phyloP scores from a whole-genome alignment of 371 early-diverging fungal species.

The Syncephalastrum sp. region DNA sequence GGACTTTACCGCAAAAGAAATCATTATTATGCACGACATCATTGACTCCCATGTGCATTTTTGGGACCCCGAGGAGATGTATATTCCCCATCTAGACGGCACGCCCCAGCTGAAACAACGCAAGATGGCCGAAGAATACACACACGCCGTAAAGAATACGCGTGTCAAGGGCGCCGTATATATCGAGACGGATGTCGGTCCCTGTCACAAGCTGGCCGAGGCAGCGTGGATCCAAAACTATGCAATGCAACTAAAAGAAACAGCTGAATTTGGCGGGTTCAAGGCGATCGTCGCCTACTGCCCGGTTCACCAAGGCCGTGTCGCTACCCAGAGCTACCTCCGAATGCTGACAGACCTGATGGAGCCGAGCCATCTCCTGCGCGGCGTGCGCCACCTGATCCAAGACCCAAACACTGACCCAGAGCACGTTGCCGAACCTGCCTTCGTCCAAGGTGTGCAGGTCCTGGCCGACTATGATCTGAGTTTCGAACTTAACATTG shows the following conservation, averaged over 20 bases:
- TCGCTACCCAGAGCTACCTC: conserved; percentile 26
- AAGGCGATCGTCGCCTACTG: conserved; percentile 44
- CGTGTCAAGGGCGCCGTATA: conserved; percentile 16
- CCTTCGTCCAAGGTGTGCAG: conserved; percentile 34
- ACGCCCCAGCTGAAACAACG: conserved; percentile 17
- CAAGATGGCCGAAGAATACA: conserved; percentile 20
- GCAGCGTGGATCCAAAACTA: conserved; percentile 40
- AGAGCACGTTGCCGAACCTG: conserved; percentile 15
- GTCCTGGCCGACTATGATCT: conserved; percentile 25
- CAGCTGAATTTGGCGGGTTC: conserved; percentile 33
- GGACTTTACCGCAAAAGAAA: too few relatives aligned
- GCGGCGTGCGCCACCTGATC: conserved; percentile 38
- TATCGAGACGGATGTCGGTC: conserved; percentile 33
- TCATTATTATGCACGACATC: background rate
- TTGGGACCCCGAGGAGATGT: conserved; percentile 37
- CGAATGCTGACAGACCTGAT: conserved; percentile 23
- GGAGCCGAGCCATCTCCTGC: conserved; percentile 13
- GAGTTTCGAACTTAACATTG: conserved; percentile 42
- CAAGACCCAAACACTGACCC: conserved; percentile 38
- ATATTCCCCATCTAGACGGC: conserved; percentile 29
- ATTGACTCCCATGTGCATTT: conserved; percentile 46
- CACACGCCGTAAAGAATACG: background rate
- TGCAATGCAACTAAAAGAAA: conserved; percentile 17
- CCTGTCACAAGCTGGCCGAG: conserved; percentile 33
- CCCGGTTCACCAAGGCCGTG: conserved; percentile 39